Evolutionary conservation across 2,329 filamentous ascomycete genomes (phyloP).

Genomic region (Alternaria viburni): DNA sequence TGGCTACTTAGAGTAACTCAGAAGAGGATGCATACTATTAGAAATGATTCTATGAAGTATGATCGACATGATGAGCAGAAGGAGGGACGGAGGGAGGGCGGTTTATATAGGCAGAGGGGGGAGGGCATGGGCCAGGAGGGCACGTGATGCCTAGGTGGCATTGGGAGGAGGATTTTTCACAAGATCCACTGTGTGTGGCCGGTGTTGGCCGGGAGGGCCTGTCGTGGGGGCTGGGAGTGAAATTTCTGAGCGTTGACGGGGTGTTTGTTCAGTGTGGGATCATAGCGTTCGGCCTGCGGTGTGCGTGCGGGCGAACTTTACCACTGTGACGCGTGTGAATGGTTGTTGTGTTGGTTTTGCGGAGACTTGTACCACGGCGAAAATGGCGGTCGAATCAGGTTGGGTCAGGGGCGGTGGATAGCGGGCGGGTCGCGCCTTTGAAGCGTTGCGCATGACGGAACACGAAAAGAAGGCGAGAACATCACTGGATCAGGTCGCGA

Average conservation of each 20-base stretch:
- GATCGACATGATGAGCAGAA: neutral
- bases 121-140: neutral
- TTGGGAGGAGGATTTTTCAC: neutral
- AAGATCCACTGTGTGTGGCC: neutral
- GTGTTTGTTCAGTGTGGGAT: neutral
- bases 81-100: neutral
- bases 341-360: neutral
- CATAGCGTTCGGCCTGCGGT: neutral
- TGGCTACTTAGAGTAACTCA: constrained; percentile 92
- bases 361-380: neutral
- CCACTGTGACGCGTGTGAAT: neutral
- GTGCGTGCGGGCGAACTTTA: neutral
- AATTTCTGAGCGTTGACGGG: neutral
- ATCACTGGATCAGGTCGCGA: neutral
- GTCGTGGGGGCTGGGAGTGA: neutral
- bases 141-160: constrained; percentile 16
- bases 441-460: neutral
- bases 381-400: neutral
- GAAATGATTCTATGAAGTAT: constrained; percentile 63
- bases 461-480: neutral
- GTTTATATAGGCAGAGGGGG: neutral
- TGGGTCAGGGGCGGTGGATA: neutral
- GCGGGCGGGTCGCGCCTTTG: neutral
- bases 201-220: neutral
- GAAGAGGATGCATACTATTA: constrained; percentile 93